Conservation (phyloP, 495 filamentous ascomycete genomes). For the Hypoxylon lienhwacheense region DNA sequence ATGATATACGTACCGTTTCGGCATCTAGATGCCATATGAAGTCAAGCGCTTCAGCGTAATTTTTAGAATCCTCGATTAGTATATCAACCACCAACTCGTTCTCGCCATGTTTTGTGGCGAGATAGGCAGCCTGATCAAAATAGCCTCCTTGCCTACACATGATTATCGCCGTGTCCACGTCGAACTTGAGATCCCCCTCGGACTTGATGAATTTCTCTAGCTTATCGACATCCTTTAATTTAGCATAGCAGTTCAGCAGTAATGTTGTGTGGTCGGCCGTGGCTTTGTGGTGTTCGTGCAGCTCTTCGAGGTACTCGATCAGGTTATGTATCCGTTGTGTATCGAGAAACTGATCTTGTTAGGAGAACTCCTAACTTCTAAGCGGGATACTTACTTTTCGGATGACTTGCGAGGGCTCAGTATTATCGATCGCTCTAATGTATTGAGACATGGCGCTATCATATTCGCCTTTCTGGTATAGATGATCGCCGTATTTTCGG, state of each 20-base stretch:
- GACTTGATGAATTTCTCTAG: conserved; percentile 96
- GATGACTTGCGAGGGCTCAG: conserved; percentile 92
- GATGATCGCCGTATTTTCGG: conserved; percentile 88
- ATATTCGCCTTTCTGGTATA: conserved; percentile 94
- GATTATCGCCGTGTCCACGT: conserved; percentile 92
- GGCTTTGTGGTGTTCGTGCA: conserved; percentile 91
- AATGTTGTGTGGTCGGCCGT: conserved; percentile 96
- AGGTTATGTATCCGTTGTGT: conserved; percentile 96
- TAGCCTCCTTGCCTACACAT: conserved; percentile 99
- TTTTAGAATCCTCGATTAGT: conserved; percentile 89
- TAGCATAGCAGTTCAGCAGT: conserved; percentile 95
- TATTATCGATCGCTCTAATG: conserved; percentile 91
- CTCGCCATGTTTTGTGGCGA: conserved; percentile 92
- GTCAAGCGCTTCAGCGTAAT: conserved; percentile 81
- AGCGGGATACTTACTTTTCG: conserved; percentile 63
- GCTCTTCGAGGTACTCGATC: conserved; percentile 95
- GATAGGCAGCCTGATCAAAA: conserved; percentile 91
- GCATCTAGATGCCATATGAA: conserved; percentile 89
- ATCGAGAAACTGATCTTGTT: conserved; percentile 71
- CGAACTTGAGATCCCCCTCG: conserved; percentile 91
- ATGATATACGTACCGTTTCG: conserved; percentile 61
- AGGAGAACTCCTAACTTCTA: conserved; percentile 11
- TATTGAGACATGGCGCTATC: conserved; percentile 99
- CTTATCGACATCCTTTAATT: conserved; percentile 93
- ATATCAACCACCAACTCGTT: conserved; percentile 94